Evolutionary conservation across 768 basidiomycete species (phyloP), one percentile per base, ranked within the genome.

Genomic region (Pulveroboletus sp.): DNA sequence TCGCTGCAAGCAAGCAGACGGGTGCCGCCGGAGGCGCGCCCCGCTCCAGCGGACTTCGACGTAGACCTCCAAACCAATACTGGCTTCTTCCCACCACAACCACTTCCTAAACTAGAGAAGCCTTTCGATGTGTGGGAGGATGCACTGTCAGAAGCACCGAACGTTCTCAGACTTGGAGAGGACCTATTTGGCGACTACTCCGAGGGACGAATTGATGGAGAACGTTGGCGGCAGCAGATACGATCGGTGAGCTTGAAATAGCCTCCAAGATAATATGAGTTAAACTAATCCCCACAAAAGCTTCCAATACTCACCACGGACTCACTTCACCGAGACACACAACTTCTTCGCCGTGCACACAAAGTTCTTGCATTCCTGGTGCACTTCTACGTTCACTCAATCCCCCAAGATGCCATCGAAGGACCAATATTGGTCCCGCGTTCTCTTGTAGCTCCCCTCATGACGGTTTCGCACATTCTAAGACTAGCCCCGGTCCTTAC

Each of bases 401-500:
- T 80, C 33, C 84, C 84, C 8, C 67, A 69, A 5, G 57, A 69
- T 16, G 60, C 70, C 29, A 50, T 63, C 40, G 64, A 68, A 42
- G 63, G 55, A 32, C 65, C 81, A 2, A 68, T 82, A 34, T 60
- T 76, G 43, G 80, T 99, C 29, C 95, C 95, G 3, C 75, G 79
- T 50, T 77, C 85, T 10, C 73, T 99, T 34, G 78, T 90, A 1
- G 67, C 89, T 20, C 94, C 95, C 0, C 75, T 97, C 24, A 78
- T 90, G 24, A 61, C 76, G 16, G 82, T 95, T 40, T 95, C 92
- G 13, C 76, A 76, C 10, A 68, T 77, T 43, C 77, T 99, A 35
- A 83, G 82, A 43, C 84, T 94, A n/a, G 93, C 94, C 6, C 95
- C 95, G 5, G 81, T 99, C 53, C 75, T 97, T 55, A 99, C 94